Evolutionary conservation across 495 filamentous ascomycete species (phyloP), one percentile per base, ranked within the genome.

Genomic region (Penicillium samsonianum): DNA sequence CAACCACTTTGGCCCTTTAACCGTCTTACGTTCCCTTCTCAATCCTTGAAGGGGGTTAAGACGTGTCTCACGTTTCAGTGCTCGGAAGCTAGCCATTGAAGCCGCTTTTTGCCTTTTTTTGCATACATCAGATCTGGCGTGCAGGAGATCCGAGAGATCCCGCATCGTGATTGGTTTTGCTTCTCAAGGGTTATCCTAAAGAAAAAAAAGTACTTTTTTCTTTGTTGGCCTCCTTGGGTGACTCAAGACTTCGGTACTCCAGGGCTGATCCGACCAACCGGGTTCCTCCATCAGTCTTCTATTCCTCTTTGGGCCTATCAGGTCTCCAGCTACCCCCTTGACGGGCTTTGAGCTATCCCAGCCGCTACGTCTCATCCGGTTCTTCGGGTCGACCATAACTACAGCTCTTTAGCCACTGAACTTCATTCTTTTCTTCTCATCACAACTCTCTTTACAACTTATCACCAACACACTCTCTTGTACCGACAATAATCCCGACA

Each of bases 101-200:
- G 42, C 53, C 42, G 30, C 26, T 22, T 42, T 33, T 31, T 12
- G 11, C 22, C 3, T 26, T 25, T 17, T 53, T 46, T 55, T 55
- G 53, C 42, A 55, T 55, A 55, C 53, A 55, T 55, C 53, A 55
- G 53, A 55, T 55, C 53, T 55, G 53, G 53, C 53, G 53, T 55
- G 53, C 53, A 55, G 53, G 31, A 47, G 31, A 55, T 55, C 53
- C 31, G 17, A 38, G 4, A 26, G 43, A 55, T 47, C 25, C 22
- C 19, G 28, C 10, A 9, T 14, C 30, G 12, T 47, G 53, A 55
- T 55, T 55, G 53, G 53, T 22, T n/a, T 12, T 28, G 14, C 30
- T 55, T 25, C 23, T 23, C 53, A 47, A 55, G 53, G 53, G 52
- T 46, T 55, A 55, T 19, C 31, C 28, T 7, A 43, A 20, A 17